Base-by-base conservation (phyloP, 345 rosid genomes). In the Reutealis trisperma region DNA sequence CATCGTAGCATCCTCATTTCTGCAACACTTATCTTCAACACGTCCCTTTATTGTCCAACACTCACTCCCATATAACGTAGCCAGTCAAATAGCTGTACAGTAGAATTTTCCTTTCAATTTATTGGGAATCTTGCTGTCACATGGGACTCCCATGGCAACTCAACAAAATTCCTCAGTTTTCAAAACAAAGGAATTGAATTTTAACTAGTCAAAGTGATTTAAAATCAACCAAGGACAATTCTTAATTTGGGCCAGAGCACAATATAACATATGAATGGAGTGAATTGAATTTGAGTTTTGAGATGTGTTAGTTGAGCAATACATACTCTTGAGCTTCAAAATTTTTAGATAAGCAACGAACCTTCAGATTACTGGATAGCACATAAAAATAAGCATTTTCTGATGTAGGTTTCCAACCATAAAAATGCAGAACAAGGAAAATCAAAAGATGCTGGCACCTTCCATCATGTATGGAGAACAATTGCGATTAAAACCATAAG, bases 391-490 rank as follows among this genome's bases (percentile, higher is more conserved):
- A 42, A 41, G 34, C 14, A 21, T 41, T 32, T 63, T 1, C 5
- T 15, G 68, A 15, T 44, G n/a, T 2, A 34, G 5, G 2, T 18
- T n/a, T 34, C 15, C 73, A 45, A 60, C 42, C 65, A 51, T 37
- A 15, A 47, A 24, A 44, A 19, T 25, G 15, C 34, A 44, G 19
- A 6, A 77, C 55, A 65, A 59, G 63, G 8, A 4, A 57, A 58
- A 72, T 67, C 58, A 78, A 67, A 65, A 37, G 21, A 30, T 45
- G 59, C 19, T 18, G 22, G 52, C 25, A 65, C 21, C 65, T 64
- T 72, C 45, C 34, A 72, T 63, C 63, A 62, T 37, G 15, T 14
- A 64, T 2, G 13, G 47, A 78, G 45, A 78, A 49, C 66, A 55
- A 34, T 49, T 54, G 54, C 54, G 24, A 63, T 54, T 27, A 74